Base-by-base conservation (phyloP, 805 yeast genomes). In the Myxozyma neotropica region DNA sequence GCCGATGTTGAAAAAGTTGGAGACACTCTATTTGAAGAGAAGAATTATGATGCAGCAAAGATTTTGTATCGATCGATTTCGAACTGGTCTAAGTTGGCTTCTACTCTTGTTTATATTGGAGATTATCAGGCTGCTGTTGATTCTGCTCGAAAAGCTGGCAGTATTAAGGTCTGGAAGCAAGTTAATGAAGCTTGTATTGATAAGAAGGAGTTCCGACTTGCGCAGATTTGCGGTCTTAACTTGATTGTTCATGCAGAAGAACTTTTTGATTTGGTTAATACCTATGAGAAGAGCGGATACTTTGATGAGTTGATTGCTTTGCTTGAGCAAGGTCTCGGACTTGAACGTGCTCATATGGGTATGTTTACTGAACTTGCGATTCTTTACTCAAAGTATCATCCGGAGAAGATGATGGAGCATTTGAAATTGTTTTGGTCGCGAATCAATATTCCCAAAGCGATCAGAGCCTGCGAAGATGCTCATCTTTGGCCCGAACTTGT, bases 291-390 rank as follows among this genome's bases (percentile, higher is more conserved):
- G 72, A 83, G 87, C 67, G 99, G 99, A 45, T 89, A 90, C 76
- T 92, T 92, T 77, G 88, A 85, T 67, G 96, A 94, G 79, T 81
- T 94, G 66, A 89, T 93, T 65, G 84, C 97, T 17, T 82, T 94
- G 70, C 90, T 94, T 70, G 99, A 94, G 76, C 93, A 91, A 69
- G 98, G 98, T 66, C 81, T 94, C 61, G 95, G 96, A 43, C 81
- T 94, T 68, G 99, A 94, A 80, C 88, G 99, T 74, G 99, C 99
- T 39, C 99, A 94, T 73, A 94, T 94, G 99, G 99, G 98, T 69
- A 93, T 94, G 97, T 94, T 94, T 74, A 94, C 99, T 10, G 97
- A 92, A 76, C 81, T 94, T 69, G 96, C 98, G 23, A 81, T 89
- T 49, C 80, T 94, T 68, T 94, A 93, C 78, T 83, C 95, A 66